Evolutionary conservation across 805 yeast species (phyloP), one percentile per base, ranked within the genome.

Genomic region (Priceomyces haplophilus): DNA sequence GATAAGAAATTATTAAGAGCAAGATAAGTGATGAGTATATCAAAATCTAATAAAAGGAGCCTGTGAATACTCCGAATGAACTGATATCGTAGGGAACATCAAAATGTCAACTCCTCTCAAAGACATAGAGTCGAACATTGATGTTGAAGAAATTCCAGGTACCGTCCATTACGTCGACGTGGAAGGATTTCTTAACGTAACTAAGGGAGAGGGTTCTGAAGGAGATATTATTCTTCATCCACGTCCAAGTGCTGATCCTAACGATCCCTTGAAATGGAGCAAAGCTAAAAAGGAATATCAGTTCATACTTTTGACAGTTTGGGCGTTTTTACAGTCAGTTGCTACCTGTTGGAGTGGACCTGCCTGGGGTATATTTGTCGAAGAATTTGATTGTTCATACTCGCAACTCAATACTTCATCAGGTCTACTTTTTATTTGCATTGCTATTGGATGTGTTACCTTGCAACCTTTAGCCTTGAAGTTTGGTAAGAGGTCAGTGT

Each of bases 371-470:
- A 56, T 46, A 15, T 66, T 69, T 65, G 57, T 61, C 12, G 53
- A 43, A 7, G 59, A 54, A 6, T 62, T 66, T 42, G 43, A 56
- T 34, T 52, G 55, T 39, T 51, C 78, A 1, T 54, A 67, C 23
- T 51, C 52, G 11, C 62, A 75, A 41, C 60, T 78, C 44, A 75
- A 75, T 51, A 62, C 67, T 16, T 73, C 78, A 39, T 53, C 67
- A 8, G 83, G 82, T 19, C 63, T 74, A 44, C 62, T 72, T 59
- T 79, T 76, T 50, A 56, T 77, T 42, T 73, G 76, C 43, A 61
- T 76, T 30, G 83, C 65, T 1, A 38, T 64, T 11, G 65, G 65
- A 5, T 59, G 65, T 36, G 44, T 56, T n/a, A 43, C 59, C 19
- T 54, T 63, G 38, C 68, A 62, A 44, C 68, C 68, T 1, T 54